Base-by-base conservation (phyloP, 1,284 basidiomycete genomes). In the Afroboletus lepidellus region DNA sequence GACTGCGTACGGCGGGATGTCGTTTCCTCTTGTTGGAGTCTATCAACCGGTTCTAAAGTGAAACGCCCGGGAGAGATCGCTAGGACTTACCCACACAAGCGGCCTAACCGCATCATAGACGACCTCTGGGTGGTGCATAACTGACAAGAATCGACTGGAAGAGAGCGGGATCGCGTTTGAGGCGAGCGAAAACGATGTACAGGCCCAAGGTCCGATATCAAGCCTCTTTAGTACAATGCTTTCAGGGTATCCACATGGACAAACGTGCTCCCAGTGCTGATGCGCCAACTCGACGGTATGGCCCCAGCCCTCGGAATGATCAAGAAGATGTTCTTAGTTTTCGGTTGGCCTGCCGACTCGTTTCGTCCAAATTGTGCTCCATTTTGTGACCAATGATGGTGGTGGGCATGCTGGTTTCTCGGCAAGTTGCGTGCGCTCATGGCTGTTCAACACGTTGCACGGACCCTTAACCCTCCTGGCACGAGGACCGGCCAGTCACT, bases 1-100 rank as follows among this genome's bases (percentile, higher is more conserved):
- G 33, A 62, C 59, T 25, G 65, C 65, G 23, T 43, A 29, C 5
- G 65, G 53, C 25, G 62, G 62, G 21, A 64, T 60, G 20, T 50
- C 24, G 29, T 63, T 67, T 1, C 64, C 62, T 42, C 15, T 48
- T 8, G 62, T 61, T 44, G 51, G 53, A 23, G 36, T 53, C 61
- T 63, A 20, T 13, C 29, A 41, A 33, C 8, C n/a, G 11, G 38
- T 43, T 36, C 13, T 42, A 20, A 11, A 24, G 13, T 36, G n/a
- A 15, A 7, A 24, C 29, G 11, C n/a, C n/a, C 16, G 8, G 11
- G 20, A 5, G 15, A n/a, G 20, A 7, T 11, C 3, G 29, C 3
- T 5, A 16, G n/a, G 7, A 21, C 62, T 42, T 59, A 59, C 61
- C 61, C 61, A 63, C 47, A 43, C 16, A 3, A 66, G 21, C 4